Evolutionary conservation across 2,329 filamentous ascomycete genomes (phyloP), one percentile per base, ranked within the genome.

Genomic region (Xylariomycetidae sp.): DNA sequence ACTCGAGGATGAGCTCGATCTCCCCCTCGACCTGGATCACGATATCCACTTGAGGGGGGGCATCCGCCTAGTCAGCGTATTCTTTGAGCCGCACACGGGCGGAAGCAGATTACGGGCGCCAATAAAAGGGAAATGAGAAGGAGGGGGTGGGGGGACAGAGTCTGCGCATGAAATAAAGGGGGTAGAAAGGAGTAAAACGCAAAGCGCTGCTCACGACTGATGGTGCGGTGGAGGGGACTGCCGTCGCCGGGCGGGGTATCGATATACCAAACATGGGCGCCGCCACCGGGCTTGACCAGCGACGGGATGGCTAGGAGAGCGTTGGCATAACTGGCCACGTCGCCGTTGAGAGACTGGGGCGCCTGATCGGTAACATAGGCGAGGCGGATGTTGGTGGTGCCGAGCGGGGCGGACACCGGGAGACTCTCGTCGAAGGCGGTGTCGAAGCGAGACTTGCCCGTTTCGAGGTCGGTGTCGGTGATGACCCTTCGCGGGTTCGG

Each of bases 1-100:
- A 39, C 31, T 38, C 39, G 14, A 44, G 32, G 12, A 29, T 22
- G 8, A 42, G 30, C 23, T 44, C 34, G 15, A 38, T n/a, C 36
- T 39, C 41, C 25, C 41, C 41, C 27, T 41, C 36, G 14, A 42
- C n/a, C 12, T n/a, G n/a, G n/a, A n/a, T n/a, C n/a, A n/a, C n/a
- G n/a, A n/a, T n/a, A n/a, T n/a, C n/a, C n/a, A n/a, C n/a, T n/a
- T n/a, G n/a, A n/a, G n/a, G n/a, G n/a, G n/a, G n/a, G n/a, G n/a
- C n/a, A n/a, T n/a, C n/a, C n/a, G n/a, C n/a, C n/a, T n/a, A n/a
- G n/a, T n/a, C n/a, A n/a, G n/a, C n/a, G n/a, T n/a, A n/a, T n/a
- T n/a, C n/a, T n/a, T n/a, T n/a, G n/a, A n/a, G n/a, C n/a, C n/a
- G n/a, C n/a, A n/a, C n/a, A n/a, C n/a, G n/a, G n/a, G n/a, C n/a